Evolutionary conservation across 2,329 filamentous ascomycete genomes (phyloP), one percentile per base, ranked within the genome.

Genomic region (Alternaria brassicae): DNA sequence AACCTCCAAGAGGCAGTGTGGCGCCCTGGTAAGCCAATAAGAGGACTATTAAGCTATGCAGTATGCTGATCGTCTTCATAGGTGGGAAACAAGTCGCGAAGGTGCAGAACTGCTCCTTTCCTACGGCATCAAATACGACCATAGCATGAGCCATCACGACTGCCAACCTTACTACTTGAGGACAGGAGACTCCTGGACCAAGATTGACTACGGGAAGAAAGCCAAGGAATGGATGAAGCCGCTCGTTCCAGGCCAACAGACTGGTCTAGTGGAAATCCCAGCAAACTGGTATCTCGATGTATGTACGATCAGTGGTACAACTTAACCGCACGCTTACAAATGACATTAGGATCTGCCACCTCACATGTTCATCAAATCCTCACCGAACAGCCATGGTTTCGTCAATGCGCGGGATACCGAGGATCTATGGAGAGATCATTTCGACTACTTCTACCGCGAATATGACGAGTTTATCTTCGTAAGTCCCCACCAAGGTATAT

Each of bases 361-460:
- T 0, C 87, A 90, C 84, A 88, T 90, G 86, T 91, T 90, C 70
- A 89, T 90, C 69, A 90, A 90, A 72, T 83, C 81, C 2, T 80
- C 85, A 0, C 78, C 86, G 0, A 90, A 90, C 67, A 85, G 82
- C 23, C 88, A 90, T 67, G 88, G 88, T 4, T 89, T 78, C 71
- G 80, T 82, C 7, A 80, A 81, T 58, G 78, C 83, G 1, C 78
- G 83, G 19, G 86, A 88, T 58, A 83, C 89, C 1, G 86, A 89
- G 64, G 85, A 88, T 32, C 80, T 89, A 32, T 89, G 86, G 87
- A 77, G 82, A 51, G 86, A 89, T 61, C 86, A 89, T 63, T 89
- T 90, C 61, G 84, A 88, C 67, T 92, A 91, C 74, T 91, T 90
- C 70, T 92, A 92, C 72, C 82, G 89, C 37, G 89, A 92, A 71